Conservation (phyloP, 2,329 filamentous ascomycete genomes). For the Ascochyta fabae region DNA sequence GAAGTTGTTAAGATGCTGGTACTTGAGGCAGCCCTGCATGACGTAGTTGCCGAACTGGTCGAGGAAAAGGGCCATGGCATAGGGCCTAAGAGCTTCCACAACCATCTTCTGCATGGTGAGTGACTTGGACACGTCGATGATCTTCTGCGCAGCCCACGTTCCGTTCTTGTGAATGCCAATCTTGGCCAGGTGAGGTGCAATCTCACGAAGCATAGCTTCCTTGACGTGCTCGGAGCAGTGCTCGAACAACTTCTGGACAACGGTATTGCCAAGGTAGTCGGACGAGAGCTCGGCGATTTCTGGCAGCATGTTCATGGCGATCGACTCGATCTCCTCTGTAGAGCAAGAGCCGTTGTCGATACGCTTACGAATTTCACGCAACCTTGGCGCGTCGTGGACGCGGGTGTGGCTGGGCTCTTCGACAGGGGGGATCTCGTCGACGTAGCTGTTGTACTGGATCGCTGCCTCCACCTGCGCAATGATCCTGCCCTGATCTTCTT, state of each 20-base stretch:
- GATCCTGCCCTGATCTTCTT: conserved; percentile 78
- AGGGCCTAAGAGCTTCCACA: conserved; percentile 81
- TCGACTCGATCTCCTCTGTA: conserved; percentile 86
- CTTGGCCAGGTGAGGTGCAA: conserved; percentile 90
- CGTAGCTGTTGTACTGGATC: conserved; percentile 74
- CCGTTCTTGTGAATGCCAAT: conserved; percentile 99
- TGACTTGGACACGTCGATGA: conserved; percentile 93
- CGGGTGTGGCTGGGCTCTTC: conserved; percentile 87
- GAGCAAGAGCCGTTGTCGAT: conserved; percentile 95
- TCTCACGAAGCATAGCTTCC: conserved; percentile 87
- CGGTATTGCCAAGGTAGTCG: conserved; percentile 97
- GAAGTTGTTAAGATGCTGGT: conserved; percentile 89
- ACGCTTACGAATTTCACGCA: conserved; percentile 94
- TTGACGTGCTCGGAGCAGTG: conserved; percentile 90
- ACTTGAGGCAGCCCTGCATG: conserved; percentile 93
- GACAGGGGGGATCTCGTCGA: conserved; percentile 86
- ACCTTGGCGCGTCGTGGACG: conserved; percentile 89
- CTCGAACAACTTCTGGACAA: conserved; percentile 99
- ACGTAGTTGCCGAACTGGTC: conserved; percentile 99
- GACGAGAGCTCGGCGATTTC: conserved; percentile 95
- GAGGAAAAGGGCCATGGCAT: conserved; percentile 88
- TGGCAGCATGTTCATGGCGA: conserved; percentile 91
- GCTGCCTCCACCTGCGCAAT: conserved; percentile 75
- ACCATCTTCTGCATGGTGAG: conserved; percentile 83
- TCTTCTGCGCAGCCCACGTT: conserved; percentile 99